Evolutionary conservation across 106 monocot genomes (phyloP), one percentile per base, ranked within the genome.

Genomic region (Dioscorea dumetorum): DNA sequence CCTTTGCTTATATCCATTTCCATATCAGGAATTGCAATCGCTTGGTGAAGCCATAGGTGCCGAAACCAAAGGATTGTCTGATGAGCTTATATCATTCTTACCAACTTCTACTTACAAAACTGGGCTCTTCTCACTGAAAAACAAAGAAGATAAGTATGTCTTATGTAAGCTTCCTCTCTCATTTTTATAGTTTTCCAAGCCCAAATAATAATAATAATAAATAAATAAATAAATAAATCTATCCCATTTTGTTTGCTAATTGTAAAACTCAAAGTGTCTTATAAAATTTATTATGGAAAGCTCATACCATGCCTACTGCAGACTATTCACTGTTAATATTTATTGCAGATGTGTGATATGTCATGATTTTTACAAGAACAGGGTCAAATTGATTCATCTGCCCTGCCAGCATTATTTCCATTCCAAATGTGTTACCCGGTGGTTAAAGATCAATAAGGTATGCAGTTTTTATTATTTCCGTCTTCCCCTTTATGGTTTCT

Each of bases 391-490:
- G 68, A 86, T 86, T 57, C 77, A 35, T 22, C 75, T 93, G 74
- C 86, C 89, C 53, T 93, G 93, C 70, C 50, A 76, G 32, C 93
- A 93, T 82, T 72, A 79, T 28, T 93, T 89, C 69, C 93, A 93
- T 72, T 79, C 79, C 48, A 16, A 5, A 62, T 93, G 93, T 71
- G 63, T 86, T 50, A 71, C 79, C 51, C 75, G 58, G 24, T 93
- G 93, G 93, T 70, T 93, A 50, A 89, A 86, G 75, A 93, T 86
- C 67, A 93, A 84, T 18, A 93, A 93, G 89, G 93, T 86, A 84
- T 17, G 51, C 17, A 12, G 17, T 51, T 51, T 17, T 51, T 17
- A 51, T 28, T 1, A 28, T 28, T 28, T 28, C 3, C 28, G 3
- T 28, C 28, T 28, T 28, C 28, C 28, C 28, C 28, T 1, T 28